Evolutionary conservation across 768 basidiomycete genomes (phyloP).

Genomic region (Psilocybe subaeruginosa): DNA sequence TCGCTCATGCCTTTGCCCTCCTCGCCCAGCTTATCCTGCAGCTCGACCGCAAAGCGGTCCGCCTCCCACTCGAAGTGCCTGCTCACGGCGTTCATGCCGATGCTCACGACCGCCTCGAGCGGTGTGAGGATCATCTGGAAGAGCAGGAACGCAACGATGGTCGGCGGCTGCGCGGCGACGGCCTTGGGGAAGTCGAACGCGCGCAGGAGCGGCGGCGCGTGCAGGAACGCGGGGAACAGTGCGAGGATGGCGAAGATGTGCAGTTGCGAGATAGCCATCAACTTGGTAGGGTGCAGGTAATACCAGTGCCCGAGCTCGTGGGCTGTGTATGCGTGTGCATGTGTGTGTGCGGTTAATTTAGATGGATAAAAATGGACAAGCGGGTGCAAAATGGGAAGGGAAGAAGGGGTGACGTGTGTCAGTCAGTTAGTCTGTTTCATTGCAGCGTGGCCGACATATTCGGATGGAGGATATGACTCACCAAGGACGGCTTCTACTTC

Average conservation of each 20-base stretch:
- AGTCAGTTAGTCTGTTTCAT: neutral
- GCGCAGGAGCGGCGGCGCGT: constrained; percentile 74
- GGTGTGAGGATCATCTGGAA: constrained; percentile 91
- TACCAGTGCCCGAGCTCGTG: constrained; percentile 99
- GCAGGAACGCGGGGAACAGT: constrained; percentile 88
- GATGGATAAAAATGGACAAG: neutral
- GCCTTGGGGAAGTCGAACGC: constrained; percentile 79
- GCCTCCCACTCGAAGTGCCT: constrained; percentile 93
- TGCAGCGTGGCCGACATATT: neutral
- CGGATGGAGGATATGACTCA: constrained; percentile 22
- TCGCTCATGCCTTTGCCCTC: constrained; percentile 64
- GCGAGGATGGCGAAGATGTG: constrained; percentile 88
- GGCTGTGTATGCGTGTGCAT: constrained; percentile 42
- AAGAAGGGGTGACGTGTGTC: neutral
- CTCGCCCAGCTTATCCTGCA: constrained; percentile 53
- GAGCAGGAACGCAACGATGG: constrained; percentile 84
- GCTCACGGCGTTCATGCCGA: constrained; percentile 80
- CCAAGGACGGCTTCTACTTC: constrained; percentile 97
- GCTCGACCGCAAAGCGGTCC: constrained; percentile 82
- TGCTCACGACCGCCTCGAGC: constrained; percentile 71
- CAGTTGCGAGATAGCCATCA: constrained; percentile 83
- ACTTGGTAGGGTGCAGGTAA: constrained; percentile 86
- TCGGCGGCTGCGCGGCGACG: constrained; percentile 70
- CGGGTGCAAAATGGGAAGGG: no score
- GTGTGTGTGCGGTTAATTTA: neutral